phyloP scores from a whole-genome alignment of 78 protist genomes.

The Polysphondylium violaceum region DNA sequence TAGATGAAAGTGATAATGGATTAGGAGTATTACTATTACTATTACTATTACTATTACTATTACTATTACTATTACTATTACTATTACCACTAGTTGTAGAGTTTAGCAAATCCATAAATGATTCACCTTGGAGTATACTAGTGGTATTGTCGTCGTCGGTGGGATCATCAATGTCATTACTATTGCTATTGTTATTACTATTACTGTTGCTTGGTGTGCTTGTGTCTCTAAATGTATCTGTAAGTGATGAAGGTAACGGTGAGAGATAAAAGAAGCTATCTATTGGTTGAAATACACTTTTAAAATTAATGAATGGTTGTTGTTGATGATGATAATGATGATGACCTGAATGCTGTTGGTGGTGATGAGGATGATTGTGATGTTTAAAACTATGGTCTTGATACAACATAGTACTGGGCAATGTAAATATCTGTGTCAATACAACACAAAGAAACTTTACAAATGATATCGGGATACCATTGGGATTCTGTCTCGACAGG shows the following conservation, averaged over 20 bases:
- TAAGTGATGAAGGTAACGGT: constrained; percentile 35
- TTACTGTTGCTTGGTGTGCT: background rate
- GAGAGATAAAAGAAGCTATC: too few relatives aligned
- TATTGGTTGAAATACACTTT: too few relatives aligned
- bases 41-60: background rate
- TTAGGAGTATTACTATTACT: background rate
- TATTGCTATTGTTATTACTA: background rate
- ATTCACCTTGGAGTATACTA: background rate
- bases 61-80: constrained; percentile 1
- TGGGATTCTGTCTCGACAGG: constrained; percentile 27
- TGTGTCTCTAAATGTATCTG: background rate
- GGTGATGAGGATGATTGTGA: too few relatives aligned
- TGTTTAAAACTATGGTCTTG: too few relatives aligned
- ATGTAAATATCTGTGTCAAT: constrained; percentile 1
- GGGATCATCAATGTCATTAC: background rate
- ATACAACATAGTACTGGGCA: background rate
- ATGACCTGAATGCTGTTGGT: too few relatives aligned
- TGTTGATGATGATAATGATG: too few relatives aligned
- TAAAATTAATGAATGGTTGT: too few relatives aligned
- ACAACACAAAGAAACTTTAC: constrained; percentile 6
- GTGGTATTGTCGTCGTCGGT: background rate
- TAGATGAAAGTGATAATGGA: constrained; percentile 4
- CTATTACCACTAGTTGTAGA: background rate
- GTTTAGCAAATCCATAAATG: constrained; percentile 7
- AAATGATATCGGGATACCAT: constrained; percentile 54